Evolutionary conservation across 1,139 yeast genomes (phyloP), one percentile per base, ranked within the genome.

Genomic region (Candida sp.): DNA sequence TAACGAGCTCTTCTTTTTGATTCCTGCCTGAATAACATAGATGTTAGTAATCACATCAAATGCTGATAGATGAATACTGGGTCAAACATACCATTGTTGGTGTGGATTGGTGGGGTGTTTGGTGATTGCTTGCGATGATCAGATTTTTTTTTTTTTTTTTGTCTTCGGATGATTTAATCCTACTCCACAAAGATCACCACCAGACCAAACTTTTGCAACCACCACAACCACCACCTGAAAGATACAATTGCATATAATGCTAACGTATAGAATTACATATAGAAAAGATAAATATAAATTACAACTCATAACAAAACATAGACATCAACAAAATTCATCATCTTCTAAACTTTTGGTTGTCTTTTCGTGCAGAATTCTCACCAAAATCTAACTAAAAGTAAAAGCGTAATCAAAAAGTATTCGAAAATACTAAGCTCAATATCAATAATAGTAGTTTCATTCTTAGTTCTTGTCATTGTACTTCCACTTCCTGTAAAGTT

Each of bases 1-100:
- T 47, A 76, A 63, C 1, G 72, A 67, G 5, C 70, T 63, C 54
- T 73, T 74, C 57, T 76, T 76, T 56, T 72, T 73, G 30, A 73
- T 63, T 5, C 54, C 59, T 27, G 76, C 75, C 77, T 43, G n/a
- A 2, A 25, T 3, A 12, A n/a, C 12, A 17, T 11, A 26, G 17
- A 26, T n/a, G 37, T 33, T 26, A 26, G 23, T n/a, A 11, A n/a
- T 5, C 8, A 7, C 8, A 12, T 34, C 7, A n/a, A n/a, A n/a
- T n/a, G n/a, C n/a, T n/a, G n/a, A n/a, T n/a, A n/a, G n/a, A 5
- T 12, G n/a, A n/a, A 3, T 6, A 5, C n/a, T 7, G 4, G 8
- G 11, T 6, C 22, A 8, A 9, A 42, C 45, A 42, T 42, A 42
- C 45, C 45, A 42, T 42, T 42, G 39, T 26, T 12, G 25, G n/a